These are phyloP conservation scores for Tolypocladium pustulatum DNA, from an alignment of 2,329 filamentous ascomycete species.

Conservation along the genomic window DNA sequence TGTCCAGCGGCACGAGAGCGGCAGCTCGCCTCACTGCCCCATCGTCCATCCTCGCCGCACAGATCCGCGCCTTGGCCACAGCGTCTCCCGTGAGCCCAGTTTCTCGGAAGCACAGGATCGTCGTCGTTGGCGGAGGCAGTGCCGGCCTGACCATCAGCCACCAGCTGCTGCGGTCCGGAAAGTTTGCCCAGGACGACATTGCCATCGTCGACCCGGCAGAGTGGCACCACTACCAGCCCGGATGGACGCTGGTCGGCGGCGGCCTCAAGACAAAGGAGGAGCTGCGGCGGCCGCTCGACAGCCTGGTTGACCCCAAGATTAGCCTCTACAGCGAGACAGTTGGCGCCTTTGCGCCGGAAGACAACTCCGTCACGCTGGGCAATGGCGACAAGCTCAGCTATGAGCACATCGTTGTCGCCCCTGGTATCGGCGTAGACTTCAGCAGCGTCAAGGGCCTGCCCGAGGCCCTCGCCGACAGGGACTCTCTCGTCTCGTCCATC, in stretches of 20 bases:
- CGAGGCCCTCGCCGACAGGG: conserved; percentile 39
- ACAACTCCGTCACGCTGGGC: conserved; percentile 44
- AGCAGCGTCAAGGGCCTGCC: conserved; percentile 42
- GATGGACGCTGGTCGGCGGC: conserved; percentile 59
- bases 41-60: neutral
- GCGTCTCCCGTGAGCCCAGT: conserved; percentile 20
- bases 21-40: neutral
- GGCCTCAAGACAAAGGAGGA: conserved; percentile 54
- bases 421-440: conserved; percentile 43
- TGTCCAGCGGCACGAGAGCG: neutral
- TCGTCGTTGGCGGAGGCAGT: conserved; percentile 56
- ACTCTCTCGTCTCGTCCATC: conserved; percentile 42
- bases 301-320: conserved; percentile 47
- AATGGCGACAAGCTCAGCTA: conserved; percentile 48
- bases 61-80: conserved; percentile 7
- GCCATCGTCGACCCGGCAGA: conserved; percentile 52
- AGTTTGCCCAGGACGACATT: conserved; percentile 48
- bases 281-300: conserved; percentile 37
- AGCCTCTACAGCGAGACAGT: conserved; percentile 48
- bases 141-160: conserved; percentile 57
- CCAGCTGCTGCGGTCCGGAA: conserved; percentile 51
- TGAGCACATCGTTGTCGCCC: conserved; percentile 53
- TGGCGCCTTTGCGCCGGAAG: conserved; percentile 37
- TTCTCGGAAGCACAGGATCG: conserved; percentile 44
- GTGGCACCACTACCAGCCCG: conserved; percentile 59